Evolutionary conservation across 306 rosid species (phyloP), one percentile per base, ranked within the genome.

Genomic region (Cicer arietinum): DNA sequence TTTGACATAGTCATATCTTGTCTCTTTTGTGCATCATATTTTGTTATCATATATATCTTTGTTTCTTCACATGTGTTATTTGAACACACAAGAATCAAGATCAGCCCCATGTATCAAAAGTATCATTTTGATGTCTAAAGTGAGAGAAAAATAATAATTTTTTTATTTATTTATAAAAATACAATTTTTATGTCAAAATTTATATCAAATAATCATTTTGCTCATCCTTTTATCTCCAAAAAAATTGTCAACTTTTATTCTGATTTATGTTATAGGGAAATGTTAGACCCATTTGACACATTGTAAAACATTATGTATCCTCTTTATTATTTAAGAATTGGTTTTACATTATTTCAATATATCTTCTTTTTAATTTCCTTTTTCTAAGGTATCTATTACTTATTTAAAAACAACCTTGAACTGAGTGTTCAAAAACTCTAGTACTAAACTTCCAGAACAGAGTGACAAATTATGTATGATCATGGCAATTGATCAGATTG

Each of bases 1-100:
- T 63, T 79, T 80, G 88, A 85, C 85, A 54, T 13, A 50, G 83
- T 71, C 80, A 42, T 48, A 47, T 6, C 37, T 13, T 8, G 37
- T 52, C 43, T 17, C 45, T 53, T 50, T 70, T 48, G 47, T 48
- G 12, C 16, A 48, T 13, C 3, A 22, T 22, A 6, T 77, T 46
- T 73, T 82, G 3, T 50, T 70, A 70, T 72, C 43, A 46, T 50
- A n/a, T 50, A n/a, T 54, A 42, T 63, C 73, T 35, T 67, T 60
- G 7, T 56, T 25, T 69, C 54, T 81, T 51, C 16, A 22, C 3
- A 22, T 22, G 3, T 2, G 3, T 22, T 22, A 2, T 22, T 22
- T 2, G 30, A 22, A 22, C 30, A 22, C 30, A 22, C 30, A 22
- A 1, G 1, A 20, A 20, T 1, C 1, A 1, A 20, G 1, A 20